Evolutionary conservation across 495 filamentous ascomycete genomes (phyloP), one percentile per base, ranked within the genome.

Genomic region (Aspergillus olivimuriae): DNA sequence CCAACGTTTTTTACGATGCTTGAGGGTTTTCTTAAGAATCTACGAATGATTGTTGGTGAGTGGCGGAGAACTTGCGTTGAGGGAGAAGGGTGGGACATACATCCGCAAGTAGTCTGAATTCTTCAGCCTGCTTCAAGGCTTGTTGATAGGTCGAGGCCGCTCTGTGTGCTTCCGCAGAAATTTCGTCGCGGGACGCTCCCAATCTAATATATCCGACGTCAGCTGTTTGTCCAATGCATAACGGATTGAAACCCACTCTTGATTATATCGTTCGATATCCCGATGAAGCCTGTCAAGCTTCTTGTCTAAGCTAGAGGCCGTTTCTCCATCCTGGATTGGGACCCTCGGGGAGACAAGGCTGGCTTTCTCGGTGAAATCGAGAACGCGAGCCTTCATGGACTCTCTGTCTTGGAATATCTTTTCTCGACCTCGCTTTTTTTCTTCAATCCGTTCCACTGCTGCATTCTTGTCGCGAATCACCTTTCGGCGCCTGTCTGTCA

Each of bases 1-100:
- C 85, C 87, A 97, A 47, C 87, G 82, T 19, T 77, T 68, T 31
- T 82, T 75, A 3, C 92, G 86, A 39, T 86, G 66, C 22, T 72
- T 65, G 22, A 94, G 74, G 0, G 88, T 77, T 12, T 70, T 51
- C 60, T 82, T 83, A 21, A 95, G 69, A 0, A 65, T 56, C 69
- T 78, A 41, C 4, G 28, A 26, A 41, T 12, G 22, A 35, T 15
- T 5, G 21, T 18, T 16, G 14, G 20, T 1, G 37, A 30, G 4
- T 3, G 19, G 47, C 19, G 9, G 46, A 34, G 9, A 9, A 20
- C 2, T 11, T 8, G 30, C 14, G 19, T 19, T 17, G 21, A 21
- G 19, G 5, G 23, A 12, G 6, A 8, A 9, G 19, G 20, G 2
- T 11, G 19, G 16, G 7, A 41, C 51, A 50, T 71, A 77, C 74